Evolutionary conservation across 345 rosid genomes (phyloP).

Genomic region (Erodium maritimum): DNA sequence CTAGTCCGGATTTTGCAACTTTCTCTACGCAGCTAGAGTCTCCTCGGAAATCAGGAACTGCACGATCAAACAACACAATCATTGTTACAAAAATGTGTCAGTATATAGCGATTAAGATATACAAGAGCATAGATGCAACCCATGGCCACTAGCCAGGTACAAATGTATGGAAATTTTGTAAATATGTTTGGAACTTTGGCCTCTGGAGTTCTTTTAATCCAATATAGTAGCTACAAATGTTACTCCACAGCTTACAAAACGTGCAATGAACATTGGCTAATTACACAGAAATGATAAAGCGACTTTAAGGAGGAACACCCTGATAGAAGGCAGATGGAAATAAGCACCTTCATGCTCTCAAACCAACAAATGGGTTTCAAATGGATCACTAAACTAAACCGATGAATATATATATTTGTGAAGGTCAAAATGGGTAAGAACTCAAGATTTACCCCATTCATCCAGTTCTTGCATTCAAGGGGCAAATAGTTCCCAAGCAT

Average conservation of each 20-base stretch:
- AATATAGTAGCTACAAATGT: background rate
- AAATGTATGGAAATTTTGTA: too few species aligned
- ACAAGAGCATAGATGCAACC: background rate
- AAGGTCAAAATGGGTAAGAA: too few species aligned
- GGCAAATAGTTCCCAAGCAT: too few species aligned
- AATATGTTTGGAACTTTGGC: background rate
- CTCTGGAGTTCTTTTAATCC: background rate
- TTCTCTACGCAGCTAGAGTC: conserved; percentile 65
- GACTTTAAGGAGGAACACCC: background rate
- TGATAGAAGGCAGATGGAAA: too few species aligned
- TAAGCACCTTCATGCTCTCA: too few species aligned
- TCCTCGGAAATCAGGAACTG: conserved; percentile 97
- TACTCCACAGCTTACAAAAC: background rate
- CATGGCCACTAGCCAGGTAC: background rate
- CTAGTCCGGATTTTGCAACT: conserved; percentile 77
- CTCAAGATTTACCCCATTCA: too few species aligned
- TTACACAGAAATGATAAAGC: background rate
- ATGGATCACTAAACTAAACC: too few species aligned
- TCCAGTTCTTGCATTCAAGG: too few species aligned
- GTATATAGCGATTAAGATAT: too few species aligned
- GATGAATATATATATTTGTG: too few species aligned
- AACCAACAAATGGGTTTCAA: too few species aligned
- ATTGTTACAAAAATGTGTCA: background rate
- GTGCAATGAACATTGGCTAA: background rate
- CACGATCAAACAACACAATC: conserved; percentile 6